Percentiles rank a stretch among this genome's conserved stretches.
phyloP scores from a whole-genome alignment of 495 filamentous ascomycete genomes.

The Evansstolkia leycettana region DNA sequence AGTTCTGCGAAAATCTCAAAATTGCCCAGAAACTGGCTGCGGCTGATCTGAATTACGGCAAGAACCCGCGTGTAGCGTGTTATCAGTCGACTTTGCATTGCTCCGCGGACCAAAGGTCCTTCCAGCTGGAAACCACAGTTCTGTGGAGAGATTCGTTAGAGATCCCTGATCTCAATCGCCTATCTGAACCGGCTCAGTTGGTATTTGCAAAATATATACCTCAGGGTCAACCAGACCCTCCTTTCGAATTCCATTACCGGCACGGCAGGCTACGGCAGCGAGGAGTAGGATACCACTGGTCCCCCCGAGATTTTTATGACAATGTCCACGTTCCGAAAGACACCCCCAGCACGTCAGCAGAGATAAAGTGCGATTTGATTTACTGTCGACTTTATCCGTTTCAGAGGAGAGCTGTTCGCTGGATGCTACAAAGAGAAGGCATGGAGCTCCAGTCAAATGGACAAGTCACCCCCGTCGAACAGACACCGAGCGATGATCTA shows the following conservation, averaged over 20 bases:
- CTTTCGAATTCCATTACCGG: neutral
- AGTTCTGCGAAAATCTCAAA: slow-evolving; percentile 12
- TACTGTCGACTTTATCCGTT: slow-evolving; percentile 54
- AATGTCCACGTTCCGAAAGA: slow-evolving; percentile 46
- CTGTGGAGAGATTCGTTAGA: slow-evolving; percentile 31
- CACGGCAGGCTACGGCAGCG: neutral
- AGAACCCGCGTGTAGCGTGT: slow-evolving; percentile 13
- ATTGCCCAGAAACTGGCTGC: slow-evolving; percentile 10
- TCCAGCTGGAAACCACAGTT: slow-evolving; percentile 17
- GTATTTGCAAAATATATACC: slow-evolving; percentile 22
- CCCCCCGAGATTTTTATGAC: slow-evolving; percentile 51
- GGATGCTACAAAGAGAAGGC: slow-evolving; percentile 53
- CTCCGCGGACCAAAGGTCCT: slow-evolving; percentile 6
- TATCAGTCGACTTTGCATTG: slow-evolving; percentile 21
- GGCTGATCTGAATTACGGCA: slow-evolving; percentile 17
- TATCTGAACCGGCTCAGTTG: neutral
- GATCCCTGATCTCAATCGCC: slow-evolving; percentile 5
- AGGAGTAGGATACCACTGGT: slow-evolving; percentile 20
- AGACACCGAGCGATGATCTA: slow-evolving; percentile 7
- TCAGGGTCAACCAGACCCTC: slow-evolving; percentile 11
- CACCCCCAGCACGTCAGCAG: slow-evolving; percentile 20
- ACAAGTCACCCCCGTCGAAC: slow-evolving; percentile 9
- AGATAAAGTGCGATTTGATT: slow-evolving; percentile 28
- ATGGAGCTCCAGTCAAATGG: slow-evolving; percentile 24
- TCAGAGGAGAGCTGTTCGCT: slow-evolving; percentile 57